Evolutionary conservation across 192 early-diverging fungal species (phyloP).

Genomic region (Podila epigama): DNA sequence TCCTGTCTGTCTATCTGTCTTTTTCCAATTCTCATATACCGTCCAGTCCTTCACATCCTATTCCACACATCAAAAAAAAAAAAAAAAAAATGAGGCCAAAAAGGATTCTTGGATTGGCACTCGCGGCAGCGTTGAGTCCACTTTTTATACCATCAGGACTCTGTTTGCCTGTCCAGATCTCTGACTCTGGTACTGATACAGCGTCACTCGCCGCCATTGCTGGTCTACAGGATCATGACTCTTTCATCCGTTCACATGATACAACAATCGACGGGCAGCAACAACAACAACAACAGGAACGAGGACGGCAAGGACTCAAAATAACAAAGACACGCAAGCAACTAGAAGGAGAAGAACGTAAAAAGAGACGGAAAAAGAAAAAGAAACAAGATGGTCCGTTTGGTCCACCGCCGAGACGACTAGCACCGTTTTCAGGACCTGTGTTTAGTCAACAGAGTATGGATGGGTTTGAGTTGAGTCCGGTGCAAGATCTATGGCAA

Average conservation of each 20-base stretch:
- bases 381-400: neutral
- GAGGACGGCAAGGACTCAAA: neutral
- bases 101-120: neutral
- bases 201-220: too few relatives aligned
- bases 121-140: neutral
- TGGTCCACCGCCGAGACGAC: constrained; percentile 2
- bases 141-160: neutral
- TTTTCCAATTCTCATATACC: neutral
- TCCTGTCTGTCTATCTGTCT: neutral
- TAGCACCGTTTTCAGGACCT: neutral
- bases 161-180: neutral
- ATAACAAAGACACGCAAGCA: neutral
- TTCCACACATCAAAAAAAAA: neutral
- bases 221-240: too few relatives aligned
- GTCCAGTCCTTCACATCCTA: neutral
- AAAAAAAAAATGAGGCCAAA: neutral
- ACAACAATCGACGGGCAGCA: neutral
- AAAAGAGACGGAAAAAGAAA: constrained; percentile 32
- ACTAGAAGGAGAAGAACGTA: neutral
- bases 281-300: neutral
- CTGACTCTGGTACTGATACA: neutral
- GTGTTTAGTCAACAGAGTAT: constrained; percentile 12
- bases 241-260: neutral
- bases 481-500: constrained; percentile 18
- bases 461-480: neutral